Conservation (phyloP, 129 eudicot genomes). For the Silybum marianum region DNA sequence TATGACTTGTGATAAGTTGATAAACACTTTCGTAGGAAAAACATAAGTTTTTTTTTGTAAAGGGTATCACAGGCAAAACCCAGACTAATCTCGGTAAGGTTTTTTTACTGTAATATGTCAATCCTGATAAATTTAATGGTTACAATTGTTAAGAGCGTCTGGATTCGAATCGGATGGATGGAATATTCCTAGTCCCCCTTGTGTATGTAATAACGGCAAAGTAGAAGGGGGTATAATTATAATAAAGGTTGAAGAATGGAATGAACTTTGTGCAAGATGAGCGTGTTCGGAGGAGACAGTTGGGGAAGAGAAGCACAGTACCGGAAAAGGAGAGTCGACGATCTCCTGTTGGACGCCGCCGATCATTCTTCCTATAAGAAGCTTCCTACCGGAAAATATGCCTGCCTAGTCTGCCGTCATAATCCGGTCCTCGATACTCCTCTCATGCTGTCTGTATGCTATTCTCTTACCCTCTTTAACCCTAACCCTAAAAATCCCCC, state of each 20-base stretch:
- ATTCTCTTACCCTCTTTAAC: slow-evolving; percentile 14
- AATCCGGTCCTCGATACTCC: slow-evolving; percentile 67
- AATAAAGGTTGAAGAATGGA: not conserved
- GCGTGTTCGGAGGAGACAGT: slow-evolving; percentile 81
- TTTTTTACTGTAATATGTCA: no score
- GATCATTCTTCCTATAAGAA: slow-evolving; percentile 45
- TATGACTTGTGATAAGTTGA: no score
- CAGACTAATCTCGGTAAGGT: no score
- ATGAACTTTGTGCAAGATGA: slow-evolving; percentile 40
- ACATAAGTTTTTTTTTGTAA: no score
- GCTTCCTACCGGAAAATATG: slow-evolving; percentile 60
- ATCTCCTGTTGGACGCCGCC: slow-evolving; percentile 44
- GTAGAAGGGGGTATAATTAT: not conserved
- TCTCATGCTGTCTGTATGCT: slow-evolving; percentile 54
- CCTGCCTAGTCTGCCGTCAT: slow-evolving; percentile 69
- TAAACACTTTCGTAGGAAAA: no score
- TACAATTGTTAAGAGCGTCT: no score
- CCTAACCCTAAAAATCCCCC: not conserved
- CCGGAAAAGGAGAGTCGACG: slow-evolving; percentile 65
- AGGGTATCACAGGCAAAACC: no score
- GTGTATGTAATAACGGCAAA: not conserved
- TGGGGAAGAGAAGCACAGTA: slow-evolving; percentile 70
- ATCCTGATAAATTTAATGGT: no score
- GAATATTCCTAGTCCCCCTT: no score
- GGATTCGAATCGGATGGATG: no score